Base-by-base conservation (phyloP, 805 yeast genomes). In the Cyberlindnera mississippiensis region DNA sequence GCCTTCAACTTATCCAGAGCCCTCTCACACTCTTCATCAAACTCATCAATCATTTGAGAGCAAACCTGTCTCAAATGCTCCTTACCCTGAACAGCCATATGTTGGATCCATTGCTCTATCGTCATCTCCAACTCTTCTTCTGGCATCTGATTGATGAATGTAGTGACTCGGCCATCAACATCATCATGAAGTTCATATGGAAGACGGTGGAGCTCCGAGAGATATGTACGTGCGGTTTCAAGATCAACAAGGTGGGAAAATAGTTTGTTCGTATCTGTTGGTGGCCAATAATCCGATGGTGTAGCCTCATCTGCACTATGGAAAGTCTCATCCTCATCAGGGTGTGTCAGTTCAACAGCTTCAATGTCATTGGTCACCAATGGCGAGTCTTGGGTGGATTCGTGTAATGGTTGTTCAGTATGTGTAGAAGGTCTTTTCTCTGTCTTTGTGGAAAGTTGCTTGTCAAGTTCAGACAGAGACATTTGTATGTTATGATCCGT, bases 81-180 rank as follows among this genome's bases (percentile, higher is more conserved):
- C 32, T 71, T 71, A 17, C 84, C 80, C 48, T 73, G 75, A 11
- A 63, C 60, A 0, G 87, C 84, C 51, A 74, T 73, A 49, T 71
- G 67, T 24, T 56, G 55, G 16, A 85, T 62, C 95, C 95, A 88
- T 45, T 83, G 76, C 37, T 71, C 69, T n/a, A 87, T 73, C 0
- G 84, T 76, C 82, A 82, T 78, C 11, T 75, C 68, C 50, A 85
- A 67, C 54, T 85, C 89, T 19, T 74, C 75, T 24, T 73, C 78
- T 0, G 91, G 90, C 77, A 85, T 78, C 33, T 77, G 78, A 1
- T 79, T 70, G 6, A 83, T 76, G 52, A 84, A 84, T 37, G 68
- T 68, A 0, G 85, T 76, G 17, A 85, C 61, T 22, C 73, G 73
- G 1, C 91, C 89, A 44, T 81, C 86, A 31, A 67, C 57, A 55